A percentile compares a stretch with the other conserved stretches of the same genome.
Evolutionary conservation across 768 basidiomycete species (phyloP).

Genomic region (Strobilomyces dryophilus): DNA sequence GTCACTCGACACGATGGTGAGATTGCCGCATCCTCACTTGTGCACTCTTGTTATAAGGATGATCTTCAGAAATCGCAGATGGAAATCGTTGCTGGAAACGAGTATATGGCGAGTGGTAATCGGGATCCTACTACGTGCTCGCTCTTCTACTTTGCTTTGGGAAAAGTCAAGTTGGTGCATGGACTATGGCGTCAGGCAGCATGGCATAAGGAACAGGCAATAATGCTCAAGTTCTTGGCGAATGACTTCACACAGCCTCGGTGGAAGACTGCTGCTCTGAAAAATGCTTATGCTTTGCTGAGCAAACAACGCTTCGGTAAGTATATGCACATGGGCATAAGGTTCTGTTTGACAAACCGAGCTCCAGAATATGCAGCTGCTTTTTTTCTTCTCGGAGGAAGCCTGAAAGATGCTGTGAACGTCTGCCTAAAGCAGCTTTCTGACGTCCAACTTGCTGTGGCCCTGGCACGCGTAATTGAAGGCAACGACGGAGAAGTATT

Average conservation of each 20-base stretch:
- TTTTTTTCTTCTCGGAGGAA: conserved; percentile 90
- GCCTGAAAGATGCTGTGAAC: conserved; percentile 85
- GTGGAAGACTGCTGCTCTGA: conserved; percentile 91
- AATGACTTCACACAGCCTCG: conserved; percentile 84
- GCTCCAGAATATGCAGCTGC: conserved; percentile 93
- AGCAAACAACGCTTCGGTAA: conserved; percentile 89
- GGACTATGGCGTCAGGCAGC: conserved; percentile 94
- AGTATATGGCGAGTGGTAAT: conserved; percentile 83
- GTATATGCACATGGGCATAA: conserved; percentile 22
- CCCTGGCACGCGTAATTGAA: conserved; percentile 81
- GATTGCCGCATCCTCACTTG: conserved; percentile 21
- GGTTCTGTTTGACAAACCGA: conserved; percentile 3
- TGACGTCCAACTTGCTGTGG: conserved; percentile 89
- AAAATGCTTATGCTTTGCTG: conserved; percentile 92
- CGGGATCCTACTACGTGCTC: conserved; percentile 90
- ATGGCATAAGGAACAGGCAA: conserved; percentile 85
- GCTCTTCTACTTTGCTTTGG: conserved; percentile 91
- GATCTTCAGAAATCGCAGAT: conserved; percentile 66
- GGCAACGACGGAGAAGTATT: conserved; percentile 79
- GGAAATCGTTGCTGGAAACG: conserved; percentile 86
- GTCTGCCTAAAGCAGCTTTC: conserved; percentile 84
- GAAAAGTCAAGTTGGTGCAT: conserved; percentile 88
- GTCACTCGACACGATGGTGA: conserved; percentile 73
- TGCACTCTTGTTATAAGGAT: neutral
- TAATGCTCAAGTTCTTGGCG: conserved; percentile 88